phyloP scores from a whole-genome alignment of 2,329 filamentous ascomycete genomes.

The Exserohilum rostratum region DNA sequence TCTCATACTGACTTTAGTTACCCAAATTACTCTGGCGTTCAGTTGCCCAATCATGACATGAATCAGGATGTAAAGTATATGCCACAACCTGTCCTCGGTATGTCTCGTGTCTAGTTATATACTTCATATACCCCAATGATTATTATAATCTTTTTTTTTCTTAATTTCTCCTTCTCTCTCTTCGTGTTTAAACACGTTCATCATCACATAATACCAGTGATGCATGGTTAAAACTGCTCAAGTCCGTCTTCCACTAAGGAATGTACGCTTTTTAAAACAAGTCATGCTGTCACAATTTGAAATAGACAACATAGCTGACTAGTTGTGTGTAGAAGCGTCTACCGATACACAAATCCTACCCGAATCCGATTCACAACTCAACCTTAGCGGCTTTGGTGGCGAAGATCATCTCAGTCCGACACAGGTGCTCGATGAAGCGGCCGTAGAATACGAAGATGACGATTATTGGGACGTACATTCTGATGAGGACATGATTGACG shows the following conservation, averaged over 20 bases:
- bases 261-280: background rate
- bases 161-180: constrained; percentile 21
- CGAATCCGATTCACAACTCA: constrained; percentile 24
- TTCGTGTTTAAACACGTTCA: constrained; percentile 14
- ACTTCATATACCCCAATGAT: constrained; percentile 41
- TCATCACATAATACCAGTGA: constrained; percentile 6
- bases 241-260: background rate
- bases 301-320: constrained; percentile 29
- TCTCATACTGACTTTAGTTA: constrained; percentile 36
- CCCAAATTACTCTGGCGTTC: constrained; percentile 39
- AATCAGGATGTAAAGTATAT: constrained; percentile 47
- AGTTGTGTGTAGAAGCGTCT: constrained; percentile 32
- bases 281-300: constrained; percentile 1
- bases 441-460: constrained; percentile 55
- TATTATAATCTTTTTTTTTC: constrained; percentile 35
- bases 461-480: constrained; percentile 58
- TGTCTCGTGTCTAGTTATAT: constrained; percentile 49
- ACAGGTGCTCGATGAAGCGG: constrained; percentile 45
- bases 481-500: constrained; percentile 53
- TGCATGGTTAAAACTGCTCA: constrained; percentile 16
- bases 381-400: constrained; percentile 46
- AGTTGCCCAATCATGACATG: constrained; percentile 46
- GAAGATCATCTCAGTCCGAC: constrained; percentile 48
- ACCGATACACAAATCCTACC: constrained; percentile 20
- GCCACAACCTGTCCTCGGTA: constrained; percentile 48